Evolutionary conservation across 768 basidiomycete genomes (phyloP).

Genomic region (Mycena kentingensis): DNA sequence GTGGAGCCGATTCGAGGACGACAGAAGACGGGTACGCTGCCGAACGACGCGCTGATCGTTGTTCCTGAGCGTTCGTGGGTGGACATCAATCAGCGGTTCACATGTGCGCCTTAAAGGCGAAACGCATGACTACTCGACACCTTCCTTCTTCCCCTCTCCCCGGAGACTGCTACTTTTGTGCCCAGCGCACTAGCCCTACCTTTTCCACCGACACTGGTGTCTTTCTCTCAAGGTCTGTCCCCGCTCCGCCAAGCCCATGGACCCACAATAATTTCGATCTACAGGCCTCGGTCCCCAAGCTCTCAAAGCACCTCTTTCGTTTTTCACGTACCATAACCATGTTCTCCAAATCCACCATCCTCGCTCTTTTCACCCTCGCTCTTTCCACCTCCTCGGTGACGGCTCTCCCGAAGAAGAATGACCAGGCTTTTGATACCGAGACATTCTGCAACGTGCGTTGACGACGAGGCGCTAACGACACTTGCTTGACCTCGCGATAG

Average conservation of each 20-base stretch:
- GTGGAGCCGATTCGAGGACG: too few species aligned
- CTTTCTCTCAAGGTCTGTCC: too few species aligned
- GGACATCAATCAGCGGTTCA: background rate
- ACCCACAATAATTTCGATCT: too few species aligned
- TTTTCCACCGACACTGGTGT: conserved; percentile 19
- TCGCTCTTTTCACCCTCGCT: conserved; percentile 15
- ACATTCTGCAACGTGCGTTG: conserved; percentile 15
- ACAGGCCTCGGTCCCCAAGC: conserved; percentile 11
- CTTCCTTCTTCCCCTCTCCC: conserved; percentile 2
- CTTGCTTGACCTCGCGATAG: background rate
- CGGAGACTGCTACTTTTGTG: background rate
- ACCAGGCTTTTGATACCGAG: conserved; percentile 7
- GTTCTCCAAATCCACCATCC: conserved; percentile 16
- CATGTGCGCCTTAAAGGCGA: background rate
- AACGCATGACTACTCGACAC: background rate
- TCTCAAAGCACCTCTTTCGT: conserved; percentile 18
- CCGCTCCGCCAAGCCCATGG: too few species aligned
- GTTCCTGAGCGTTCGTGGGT: background rate
- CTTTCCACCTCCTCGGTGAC: conserved; percentile 7
- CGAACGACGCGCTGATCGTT: too few species aligned
- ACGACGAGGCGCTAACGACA: background rate
- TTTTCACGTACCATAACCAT: conserved; percentile 8
- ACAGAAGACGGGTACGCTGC: too few species aligned
- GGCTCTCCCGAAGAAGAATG: conserved; percentile 1
- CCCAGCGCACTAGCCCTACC: conserved; percentile 10